Base-by-base conservation (phyloP, 768 basidiomycete species). In the Tylopilus subfusipes region DNA sequence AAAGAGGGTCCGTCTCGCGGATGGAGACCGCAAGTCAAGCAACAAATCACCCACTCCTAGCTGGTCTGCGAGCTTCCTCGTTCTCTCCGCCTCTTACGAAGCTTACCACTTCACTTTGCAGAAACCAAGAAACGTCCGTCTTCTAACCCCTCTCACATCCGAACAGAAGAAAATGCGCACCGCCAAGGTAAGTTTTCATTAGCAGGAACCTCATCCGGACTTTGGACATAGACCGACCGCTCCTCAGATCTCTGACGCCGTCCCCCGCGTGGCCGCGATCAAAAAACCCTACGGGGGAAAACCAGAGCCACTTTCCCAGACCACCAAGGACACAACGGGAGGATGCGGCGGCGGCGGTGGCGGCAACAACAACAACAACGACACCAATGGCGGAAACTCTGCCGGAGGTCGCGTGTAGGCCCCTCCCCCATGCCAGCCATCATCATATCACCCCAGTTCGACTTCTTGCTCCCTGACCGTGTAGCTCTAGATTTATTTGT, bases 251-350 rank as follows among this genome's bases (percentile, higher is more conserved):
- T 30, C 4, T 3, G 27, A 31, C 19, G 9, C 31, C 27, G 18
- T 33, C 7, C 43, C 53, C 27, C 6, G 6, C 34, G 50, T 24
- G 14, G 27, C 29, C 8, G 42, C 48, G 6, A 48, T 54, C 48
- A 68, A 61, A n/a, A 54, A 55, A 16, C 57, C 56, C 13, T 64
- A 57, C 16, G 50, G 56, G 44, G 66, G 57, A 0, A 59, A 49
- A 16, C 1, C 2, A 0, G 24, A 48, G 0, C 31, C 0, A 0
- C 2, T 25, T 22, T 49, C 21, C 24, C 29, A 25, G 0, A 34
- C 22, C 2, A 46, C 34, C 11, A 54, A 47, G 11, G 51, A 42
- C 16, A 36, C 31, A 22, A 45, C 45, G 1, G 10, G 1, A 4
- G n/a, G 43, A 2, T 42, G 55, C 29, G 2, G 19, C n/a, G 19